Percentiles rank a stretch among this genome's conserved stretches.
Conservation (phyloP, 768 basidiomycete genomes). For the Daedaleopsis nitida region DNA sequence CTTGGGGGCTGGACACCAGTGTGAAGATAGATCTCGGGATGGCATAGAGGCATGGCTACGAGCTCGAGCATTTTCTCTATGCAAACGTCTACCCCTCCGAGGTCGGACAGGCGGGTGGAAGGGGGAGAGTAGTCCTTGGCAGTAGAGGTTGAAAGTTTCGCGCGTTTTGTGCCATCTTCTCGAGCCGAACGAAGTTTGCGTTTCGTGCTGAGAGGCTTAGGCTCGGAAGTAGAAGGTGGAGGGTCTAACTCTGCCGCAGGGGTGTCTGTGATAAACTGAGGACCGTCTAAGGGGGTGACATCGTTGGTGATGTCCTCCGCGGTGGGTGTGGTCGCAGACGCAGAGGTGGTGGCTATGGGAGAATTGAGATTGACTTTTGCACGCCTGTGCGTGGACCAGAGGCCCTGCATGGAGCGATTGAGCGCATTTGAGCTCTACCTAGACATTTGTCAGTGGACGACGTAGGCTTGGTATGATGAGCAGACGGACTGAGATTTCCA, state of each 20-base stretch:
- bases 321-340: slow-evolving; percentile 26
- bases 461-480: neutral
- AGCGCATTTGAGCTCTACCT: slow-evolving; percentile 75
- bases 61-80: slow-evolving; percentile 94
- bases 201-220: slow-evolving; percentile 43
- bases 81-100: slow-evolving; percentile 85
- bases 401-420: slow-evolving; percentile 78
- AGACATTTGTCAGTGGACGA: slow-evolving; percentile 28
- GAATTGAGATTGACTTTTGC: slow-evolving; percentile 71
- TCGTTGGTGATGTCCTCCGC: neutral
- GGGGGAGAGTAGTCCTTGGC: slow-evolving; percentile 76
- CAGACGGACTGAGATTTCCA: slow-evolving; percentile 25
- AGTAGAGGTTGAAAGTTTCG: slow-evolving; percentile 46
- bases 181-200: slow-evolving; percentile 64
- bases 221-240: slow-evolving; percentile 17
- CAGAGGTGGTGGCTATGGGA: slow-evolving; percentile 2
- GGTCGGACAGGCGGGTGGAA: slow-evolving; percentile 71
- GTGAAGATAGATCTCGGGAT: slow-evolving; percentile 93
- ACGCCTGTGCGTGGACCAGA: slow-evolving; percentile 71
- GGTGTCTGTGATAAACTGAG: neutral
- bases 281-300: neutral
- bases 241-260: slow-evolving; percentile 3
- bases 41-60: slow-evolving; percentile 93
- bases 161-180: slow-evolving; percentile 61
- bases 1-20: slow-evolving; percentile 92